Percentiles rank a stretch among this genome's conserved stretches.
Evolutionary conservation across 2,329 filamentous ascomycete species (phyloP).

Genomic region (Bipolaris cookei): DNA sequence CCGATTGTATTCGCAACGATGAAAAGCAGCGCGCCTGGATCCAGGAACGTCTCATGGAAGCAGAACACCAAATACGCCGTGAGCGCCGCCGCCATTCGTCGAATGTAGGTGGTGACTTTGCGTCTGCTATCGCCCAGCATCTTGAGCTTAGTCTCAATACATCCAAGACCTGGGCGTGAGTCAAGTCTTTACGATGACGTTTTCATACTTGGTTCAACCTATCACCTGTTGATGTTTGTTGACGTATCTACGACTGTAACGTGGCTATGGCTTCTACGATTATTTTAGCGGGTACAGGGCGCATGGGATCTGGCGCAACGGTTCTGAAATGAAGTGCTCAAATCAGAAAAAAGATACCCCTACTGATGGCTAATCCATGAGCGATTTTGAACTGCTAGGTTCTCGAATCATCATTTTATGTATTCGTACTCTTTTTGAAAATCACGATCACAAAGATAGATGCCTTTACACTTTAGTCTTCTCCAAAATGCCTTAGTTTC

Average conservation of each 20-base stretch:
- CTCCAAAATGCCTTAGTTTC: too few species aligned
- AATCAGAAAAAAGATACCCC: constrained; percentile 38
- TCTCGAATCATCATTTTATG: not conserved
- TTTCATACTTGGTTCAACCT: not conserved
- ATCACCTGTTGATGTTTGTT: not conserved
- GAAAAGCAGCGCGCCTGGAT: constrained; percentile 57
- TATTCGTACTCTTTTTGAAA: constrained; percentile 2
- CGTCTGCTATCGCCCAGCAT: constrained; percentile 45
- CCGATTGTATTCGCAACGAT: constrained; percentile 57
- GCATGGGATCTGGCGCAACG: constrained; percentile 22
- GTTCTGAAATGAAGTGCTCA: constrained; percentile 43
- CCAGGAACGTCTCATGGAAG: constrained; percentile 60
- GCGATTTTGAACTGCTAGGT: constrained; percentile 13
- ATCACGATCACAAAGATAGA: not conserved
- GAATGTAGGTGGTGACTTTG: constrained; percentile 43
- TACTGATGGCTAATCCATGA: constrained; percentile 9
- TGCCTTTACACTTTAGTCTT: too few species aligned
- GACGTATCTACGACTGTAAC: not conserved
- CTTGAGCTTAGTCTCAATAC: constrained; percentile 37
- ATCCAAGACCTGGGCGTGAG: constrained; percentile 39
- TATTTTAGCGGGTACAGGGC: constrained; percentile 7
- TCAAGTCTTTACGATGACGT: not conserved
- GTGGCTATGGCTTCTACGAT: constrained; percentile 1
- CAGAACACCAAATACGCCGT: constrained; percentile 57
- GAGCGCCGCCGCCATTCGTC: constrained; percentile 51